phyloP scores from a whole-genome alignment of 352 stramenopile genomes.

The Blastocystis sp. region DNA sequence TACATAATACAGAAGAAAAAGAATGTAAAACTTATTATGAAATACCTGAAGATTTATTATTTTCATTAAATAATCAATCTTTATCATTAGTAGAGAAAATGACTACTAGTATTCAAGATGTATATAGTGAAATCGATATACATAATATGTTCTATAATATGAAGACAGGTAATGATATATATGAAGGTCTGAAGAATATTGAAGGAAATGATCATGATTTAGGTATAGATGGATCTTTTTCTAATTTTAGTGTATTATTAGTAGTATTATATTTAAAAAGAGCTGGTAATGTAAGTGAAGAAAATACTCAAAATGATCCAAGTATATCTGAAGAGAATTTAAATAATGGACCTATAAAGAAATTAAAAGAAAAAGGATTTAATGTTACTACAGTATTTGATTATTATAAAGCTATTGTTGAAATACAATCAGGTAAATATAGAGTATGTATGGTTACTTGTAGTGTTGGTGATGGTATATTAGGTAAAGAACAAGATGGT shows the following conservation, averaged over 20 bases:
- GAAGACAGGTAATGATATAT: no score
- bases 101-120: no score
- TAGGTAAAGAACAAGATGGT: not conserved
- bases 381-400: conserved; percentile 14
- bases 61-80: no score
- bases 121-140: no score
- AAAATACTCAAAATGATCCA: not conserved
- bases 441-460: conserved; percentile 3
- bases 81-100: no score
- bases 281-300: conserved; percentile 1
- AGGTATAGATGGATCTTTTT: conserved; percentile 16
- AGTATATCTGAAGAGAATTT: not conserved
- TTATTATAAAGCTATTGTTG: conserved; percentile 9
- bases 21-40: no score
- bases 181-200: no score
- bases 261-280: conserved; percentile 16
- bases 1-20: no score
- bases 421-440: not conserved
- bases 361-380: conserved; percentile 3
- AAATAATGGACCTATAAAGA: not conserved
- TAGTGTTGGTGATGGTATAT: conserved; percentile 5
- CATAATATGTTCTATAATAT: no score
- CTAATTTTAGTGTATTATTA: conserved; percentile 6
- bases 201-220: conserved; percentile 8
- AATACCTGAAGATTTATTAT: no score